A percentile compares a stretch with the other conserved stretches of the same genome.
Conservation (phyloP, 176 grass and related monocot species). For the Avena atlantica region DNA sequence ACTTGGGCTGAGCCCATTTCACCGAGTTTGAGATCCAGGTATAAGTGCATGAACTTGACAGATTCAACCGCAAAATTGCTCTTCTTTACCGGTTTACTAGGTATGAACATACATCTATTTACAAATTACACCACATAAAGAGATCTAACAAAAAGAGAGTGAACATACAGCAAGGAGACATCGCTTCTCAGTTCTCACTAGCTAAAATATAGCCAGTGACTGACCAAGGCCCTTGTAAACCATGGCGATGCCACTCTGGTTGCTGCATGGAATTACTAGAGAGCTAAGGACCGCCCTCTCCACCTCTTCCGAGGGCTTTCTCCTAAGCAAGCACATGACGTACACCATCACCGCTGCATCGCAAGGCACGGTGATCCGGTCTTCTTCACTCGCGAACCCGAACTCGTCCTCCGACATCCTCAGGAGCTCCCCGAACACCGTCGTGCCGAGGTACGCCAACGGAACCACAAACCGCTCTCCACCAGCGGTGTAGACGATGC, state of each 20-base stretch:
- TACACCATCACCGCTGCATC: slow-evolving; percentile 69
- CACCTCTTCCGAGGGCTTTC: slow-evolving; percentile 61
- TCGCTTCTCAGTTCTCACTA: slow-evolving; percentile 25
- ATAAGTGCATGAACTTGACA: too few species aligned
- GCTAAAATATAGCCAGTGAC: slow-evolving; percentile 54
- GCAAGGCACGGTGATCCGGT: slow-evolving; percentile 66
- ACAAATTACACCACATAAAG: slow-evolving; percentile 28
- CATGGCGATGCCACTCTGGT: slow-evolving; percentile 41
- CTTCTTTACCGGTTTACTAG: slow-evolving; percentile 5
- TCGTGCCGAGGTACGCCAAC: slow-evolving; percentile 49
- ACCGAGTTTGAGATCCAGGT: too few species aligned
- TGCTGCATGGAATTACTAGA: slow-evolving; percentile 49
- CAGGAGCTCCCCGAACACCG: slow-evolving; percentile 56
- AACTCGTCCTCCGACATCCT: slow-evolving; percentile 64
- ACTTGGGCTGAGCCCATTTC: too few species aligned
- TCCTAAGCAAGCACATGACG: slow-evolving; percentile 57
- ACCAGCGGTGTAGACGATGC: slow-evolving; percentile 46
- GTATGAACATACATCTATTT: slow-evolving; percentile 40
- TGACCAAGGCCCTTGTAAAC: slow-evolving; percentile 30
- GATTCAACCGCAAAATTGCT: slow-evolving; percentile 14
- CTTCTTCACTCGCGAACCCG: slow-evolving; percentile 52
- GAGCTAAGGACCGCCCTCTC: slow-evolving; percentile 62
- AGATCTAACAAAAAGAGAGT: slow-evolving; percentile 1
- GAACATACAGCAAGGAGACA: not conserved
- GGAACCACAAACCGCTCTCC: slow-evolving; percentile 63